phyloP scores from a whole-genome alignment of 768 basidiomycete genomes.

The Cystobasidium tubakii region DNA sequence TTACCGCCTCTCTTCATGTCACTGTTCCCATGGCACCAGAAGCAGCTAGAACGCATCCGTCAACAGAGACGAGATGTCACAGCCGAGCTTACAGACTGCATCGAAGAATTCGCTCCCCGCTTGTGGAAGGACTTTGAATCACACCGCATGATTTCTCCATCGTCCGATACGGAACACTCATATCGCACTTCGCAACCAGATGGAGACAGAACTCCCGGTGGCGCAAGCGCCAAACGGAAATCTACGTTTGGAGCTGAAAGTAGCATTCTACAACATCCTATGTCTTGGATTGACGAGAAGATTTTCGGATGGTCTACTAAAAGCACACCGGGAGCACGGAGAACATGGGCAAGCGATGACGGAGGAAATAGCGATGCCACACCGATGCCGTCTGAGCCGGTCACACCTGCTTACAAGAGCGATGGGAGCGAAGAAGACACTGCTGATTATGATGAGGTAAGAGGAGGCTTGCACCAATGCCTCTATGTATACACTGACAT shows the following conservation, averaged over 20 bases:
- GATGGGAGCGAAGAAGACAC: slow-evolving; percentile 29
- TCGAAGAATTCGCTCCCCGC: slow-evolving; percentile 52
- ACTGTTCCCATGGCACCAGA: slow-evolving; percentile 70
- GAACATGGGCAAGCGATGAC: background rate
- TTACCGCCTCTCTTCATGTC: slow-evolving; percentile 81
- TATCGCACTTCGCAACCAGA: background rate
- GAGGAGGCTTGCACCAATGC: background rate
- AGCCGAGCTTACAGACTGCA: slow-evolving; percentile 60
- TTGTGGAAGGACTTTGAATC: slow-evolving; percentile 60
- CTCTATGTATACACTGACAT: background rate
- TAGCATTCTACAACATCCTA: slow-evolving; percentile 19
- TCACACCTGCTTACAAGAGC: slow-evolving; percentile 24
- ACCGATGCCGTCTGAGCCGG: slow-evolving; percentile 12
- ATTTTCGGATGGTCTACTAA: slow-evolving; percentile 32
- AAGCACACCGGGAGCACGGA: background rate
- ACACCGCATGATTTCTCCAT: slow-evolving; percentile 49
- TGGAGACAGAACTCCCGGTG: background rate
- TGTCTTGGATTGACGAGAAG: slow-evolving; percentile 27
- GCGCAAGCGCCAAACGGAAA: background rate
- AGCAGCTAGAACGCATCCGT: slow-evolving; percentile 56
- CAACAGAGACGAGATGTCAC: slow-evolving; percentile 60
- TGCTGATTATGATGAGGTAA: slow-evolving; percentile 33
- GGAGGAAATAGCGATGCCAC: background rate
- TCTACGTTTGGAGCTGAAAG: slow-evolving; percentile 20
- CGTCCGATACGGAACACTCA: slow-evolving; percentile 2